Base-by-base conservation (phyloP, 2,329 filamentous ascomycete genomes). In the Apiospora koreana region DNA sequence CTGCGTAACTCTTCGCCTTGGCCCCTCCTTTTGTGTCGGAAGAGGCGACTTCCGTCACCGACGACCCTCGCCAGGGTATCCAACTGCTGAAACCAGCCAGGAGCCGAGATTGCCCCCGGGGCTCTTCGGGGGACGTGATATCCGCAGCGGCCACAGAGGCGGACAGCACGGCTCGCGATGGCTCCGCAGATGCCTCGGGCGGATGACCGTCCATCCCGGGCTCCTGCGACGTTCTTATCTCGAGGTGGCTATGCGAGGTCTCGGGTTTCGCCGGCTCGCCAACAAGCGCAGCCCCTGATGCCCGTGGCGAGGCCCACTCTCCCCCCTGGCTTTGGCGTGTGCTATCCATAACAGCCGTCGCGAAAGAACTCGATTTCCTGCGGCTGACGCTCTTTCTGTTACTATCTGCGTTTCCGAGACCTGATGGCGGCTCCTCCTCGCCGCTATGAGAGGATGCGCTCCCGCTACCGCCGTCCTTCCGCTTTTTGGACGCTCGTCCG, bases 241-340 rank as follows among this genome's bases (percentile, higher is more conserved):
- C 82, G 0, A 88, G 79, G 68, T 87, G 83, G 69, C 81, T 86
- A 38, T 79, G 85, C 0, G 87, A 89, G 1, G 87, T 89, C 73
- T 88, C 86, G 1, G 89, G 88, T 23, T 84, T 77, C n/a, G 88
- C 87, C 4, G 86, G 88, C 68, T 87, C 84, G 73, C 89, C 85
- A 8, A 89, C 79, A 14, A 91, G 80, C 23, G 82, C 82, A 1
- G 80, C 79, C 7, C 82, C 78, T 1, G 83, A 81, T 3, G 74
- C 75, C 21, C 80, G 78, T 1, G 80, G 81, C 8, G 79, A 77
- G 12, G 76, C 67, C 2, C 72, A 68, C 62, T 81, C 78, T 5
- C 73, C 73, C 6, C 73, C 73, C 5, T 77, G 69, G 4, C 75
- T 69, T 66, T 77, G 67, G 41, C 81, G 80, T 46, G 79, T 80